phyloP scores from a whole-genome alignment of 345 rosid genomes.

The Raphanus sativus region DNA sequence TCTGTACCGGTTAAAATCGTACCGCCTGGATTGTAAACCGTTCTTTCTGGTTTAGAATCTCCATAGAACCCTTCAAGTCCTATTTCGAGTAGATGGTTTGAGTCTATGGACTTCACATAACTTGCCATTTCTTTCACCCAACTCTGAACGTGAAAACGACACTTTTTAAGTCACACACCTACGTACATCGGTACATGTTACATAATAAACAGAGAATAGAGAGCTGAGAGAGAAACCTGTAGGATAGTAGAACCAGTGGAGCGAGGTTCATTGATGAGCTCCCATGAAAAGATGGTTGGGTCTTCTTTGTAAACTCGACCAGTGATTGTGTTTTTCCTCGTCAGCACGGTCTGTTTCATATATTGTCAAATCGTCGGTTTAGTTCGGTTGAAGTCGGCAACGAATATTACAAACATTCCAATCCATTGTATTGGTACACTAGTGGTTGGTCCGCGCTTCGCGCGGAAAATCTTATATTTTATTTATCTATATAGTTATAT shows the following conservation, averaged over 20 bases:
- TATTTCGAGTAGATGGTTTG: constrained; percentile 56
- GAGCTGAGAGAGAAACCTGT: constrained; percentile 46
- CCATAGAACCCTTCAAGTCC: constrained; percentile 95
- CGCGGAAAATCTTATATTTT: no score
- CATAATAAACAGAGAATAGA: not conserved
- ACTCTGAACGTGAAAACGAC: constrained; percentile 34
- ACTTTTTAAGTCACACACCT: not conserved
- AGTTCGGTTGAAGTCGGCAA: constrained; percentile 27
- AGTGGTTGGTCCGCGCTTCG: no score
- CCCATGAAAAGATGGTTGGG: constrained; percentile 86
- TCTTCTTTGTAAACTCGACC: constrained; percentile 71
- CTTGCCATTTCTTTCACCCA: constrained; percentile 76
- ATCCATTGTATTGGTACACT: not conserved
- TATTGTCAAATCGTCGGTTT: constrained; percentile 26
- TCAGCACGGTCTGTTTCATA: constrained; percentile 59
- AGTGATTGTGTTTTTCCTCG: constrained; percentile 66
- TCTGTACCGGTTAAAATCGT: constrained; percentile 49
- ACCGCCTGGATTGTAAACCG: constrained; percentile 47
- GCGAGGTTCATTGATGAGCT: constrained; percentile 83
- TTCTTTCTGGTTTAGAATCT: constrained; percentile 46
- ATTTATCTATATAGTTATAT: no score
- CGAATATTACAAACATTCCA: constrained; percentile 1
- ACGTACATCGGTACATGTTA: constrained; percentile 33
- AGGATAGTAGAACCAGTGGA: constrained; percentile 46
- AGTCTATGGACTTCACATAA: constrained; percentile 64